A percentile compares a stretch with the other conserved stretches of the same genome.
Evolutionary conservation across 2,329 filamentous ascomycete species (phyloP).

Genomic region (Simplicillium sp.): DNA sequence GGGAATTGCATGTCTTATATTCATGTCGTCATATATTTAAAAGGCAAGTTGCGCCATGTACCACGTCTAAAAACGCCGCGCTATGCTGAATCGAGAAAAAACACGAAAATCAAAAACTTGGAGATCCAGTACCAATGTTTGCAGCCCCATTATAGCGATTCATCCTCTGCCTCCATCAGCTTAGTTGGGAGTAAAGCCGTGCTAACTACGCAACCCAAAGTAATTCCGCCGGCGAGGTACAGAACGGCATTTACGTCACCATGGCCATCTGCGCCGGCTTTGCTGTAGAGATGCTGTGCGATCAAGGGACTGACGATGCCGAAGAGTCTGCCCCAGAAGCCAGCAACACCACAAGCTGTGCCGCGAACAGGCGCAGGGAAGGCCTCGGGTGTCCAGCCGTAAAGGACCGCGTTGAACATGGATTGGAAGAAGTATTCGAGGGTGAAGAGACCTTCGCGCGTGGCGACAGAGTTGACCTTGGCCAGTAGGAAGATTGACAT

Average conservation of each 20-base stretch:
- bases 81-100: no score
- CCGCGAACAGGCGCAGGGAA: slow-evolving; percentile 46
- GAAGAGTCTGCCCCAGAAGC: slow-evolving; percentile 49
- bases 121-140: no score
- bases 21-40: no score
- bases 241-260: slow-evolving; percentile 38
- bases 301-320: slow-evolving; percentile 49
- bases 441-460: slow-evolving; percentile 27
- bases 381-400: slow-evolving; percentile 44
- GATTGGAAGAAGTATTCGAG: slow-evolving; percentile 36
- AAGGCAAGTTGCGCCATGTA: no score
- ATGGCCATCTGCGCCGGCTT: slow-evolving; percentile 14
- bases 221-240: slow-evolving; percentile 46
- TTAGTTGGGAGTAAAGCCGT: slow-evolving; percentile 36
- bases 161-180: slow-evolving; percentile 23
- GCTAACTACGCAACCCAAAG: slow-evolving; percentile 39
- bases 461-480: slow-evolving; percentile 24
- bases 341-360: slow-evolving; percentile 46
- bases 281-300: slow-evolving; percentile 32
- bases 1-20: no score
- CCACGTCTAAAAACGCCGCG: no score
- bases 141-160: slow-evolving; percentile 4
- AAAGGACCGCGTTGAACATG: slow-evolving; percentile 24
- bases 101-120: no score
- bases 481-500: slow-evolving; percentile 37